Evolutionary conservation across 2,329 filamentous ascomycete species (phyloP).

Genomic region (Cladophialophora carrionii): DNA sequence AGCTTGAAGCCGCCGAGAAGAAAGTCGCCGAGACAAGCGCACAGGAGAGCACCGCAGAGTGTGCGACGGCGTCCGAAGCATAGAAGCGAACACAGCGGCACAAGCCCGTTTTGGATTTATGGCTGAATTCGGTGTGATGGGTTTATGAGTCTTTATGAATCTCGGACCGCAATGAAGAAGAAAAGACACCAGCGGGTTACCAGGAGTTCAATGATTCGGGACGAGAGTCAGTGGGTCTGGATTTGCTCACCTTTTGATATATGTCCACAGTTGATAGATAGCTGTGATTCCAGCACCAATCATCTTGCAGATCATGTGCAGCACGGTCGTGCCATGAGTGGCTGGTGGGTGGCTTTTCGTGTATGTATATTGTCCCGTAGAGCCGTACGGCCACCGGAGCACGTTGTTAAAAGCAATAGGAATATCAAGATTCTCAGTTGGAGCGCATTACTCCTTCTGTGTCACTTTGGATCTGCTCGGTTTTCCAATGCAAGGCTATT

Average conservation of each 20-base stretch:
- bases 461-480: neutral
- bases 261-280: constrained; percentile 18
- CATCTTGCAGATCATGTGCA: constrained; percentile 14
- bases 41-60: constrained; percentile 31
- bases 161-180: constrained; percentile 21
- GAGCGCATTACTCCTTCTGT: neutral
- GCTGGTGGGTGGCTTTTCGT: constrained; percentile 3
- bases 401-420: constrained; percentile 13
- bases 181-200: constrained; percentile 13
- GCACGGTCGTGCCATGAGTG: constrained; percentile 10
- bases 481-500: neutral
- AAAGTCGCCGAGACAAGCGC: constrained; percentile 50
- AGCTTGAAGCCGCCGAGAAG: constrained; percentile 68
- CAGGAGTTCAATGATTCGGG: constrained; percentile 7
- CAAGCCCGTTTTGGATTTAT: neutral
- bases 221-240: neutral
- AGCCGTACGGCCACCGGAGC: neutral
- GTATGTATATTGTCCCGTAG: constrained; percentile 5
- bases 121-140: constrained; percentile 20
- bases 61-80: constrained; percentile 25
- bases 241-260: constrained; percentile 15
- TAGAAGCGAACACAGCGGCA: constrained; percentile 2
- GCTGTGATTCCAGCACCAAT: constrained; percentile 18
- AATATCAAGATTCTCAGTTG: neutral
- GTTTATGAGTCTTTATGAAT: constrained; percentile 26